Conservation (phyloP, 306 rosid species). For the Citrullus mucosospermus region DNA sequence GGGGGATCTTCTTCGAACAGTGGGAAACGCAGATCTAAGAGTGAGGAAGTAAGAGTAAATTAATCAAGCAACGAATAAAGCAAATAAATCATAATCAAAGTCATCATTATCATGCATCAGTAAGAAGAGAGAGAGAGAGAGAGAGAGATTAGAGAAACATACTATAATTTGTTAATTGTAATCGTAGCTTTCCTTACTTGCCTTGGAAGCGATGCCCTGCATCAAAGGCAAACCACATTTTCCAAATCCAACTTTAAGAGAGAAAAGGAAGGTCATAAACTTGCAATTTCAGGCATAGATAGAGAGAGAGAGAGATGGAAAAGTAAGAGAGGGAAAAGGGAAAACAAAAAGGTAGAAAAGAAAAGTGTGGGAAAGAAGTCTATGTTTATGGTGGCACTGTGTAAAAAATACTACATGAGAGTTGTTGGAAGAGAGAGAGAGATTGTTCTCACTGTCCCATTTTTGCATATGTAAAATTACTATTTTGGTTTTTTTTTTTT, state of each 20-base stretch:
- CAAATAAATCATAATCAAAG: constrained; percentile 12
- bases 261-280: neutral
- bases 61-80: constrained; percentile 11
- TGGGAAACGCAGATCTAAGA: constrained; percentile 44
- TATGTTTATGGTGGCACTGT: neutral
- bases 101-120: constrained; percentile 9
- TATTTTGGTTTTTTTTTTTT: neutral
- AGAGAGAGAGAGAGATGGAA: neutral
- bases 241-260: constrained; percentile 23
- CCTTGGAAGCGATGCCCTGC: constrained; percentile 73
- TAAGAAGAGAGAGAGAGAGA: constrained; percentile 3
- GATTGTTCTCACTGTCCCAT: neutral
- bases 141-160: neutral
- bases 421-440: neutral
- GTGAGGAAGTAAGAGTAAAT: constrained; percentile 7
- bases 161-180: neutral
- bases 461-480: neutral
- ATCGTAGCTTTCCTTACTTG: constrained; percentile 35
- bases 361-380: neutral
- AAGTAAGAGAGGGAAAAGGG: neutral
- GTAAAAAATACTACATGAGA: neutral
- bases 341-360: neutral
- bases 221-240: constrained; percentile 37
- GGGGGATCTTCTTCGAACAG: constrained; percentile 28
- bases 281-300: neutral